phyloP scores from a whole-genome alignment of 176 grass and related monocot genomes.

The barley (Hordeum vulgare) region DNA sequence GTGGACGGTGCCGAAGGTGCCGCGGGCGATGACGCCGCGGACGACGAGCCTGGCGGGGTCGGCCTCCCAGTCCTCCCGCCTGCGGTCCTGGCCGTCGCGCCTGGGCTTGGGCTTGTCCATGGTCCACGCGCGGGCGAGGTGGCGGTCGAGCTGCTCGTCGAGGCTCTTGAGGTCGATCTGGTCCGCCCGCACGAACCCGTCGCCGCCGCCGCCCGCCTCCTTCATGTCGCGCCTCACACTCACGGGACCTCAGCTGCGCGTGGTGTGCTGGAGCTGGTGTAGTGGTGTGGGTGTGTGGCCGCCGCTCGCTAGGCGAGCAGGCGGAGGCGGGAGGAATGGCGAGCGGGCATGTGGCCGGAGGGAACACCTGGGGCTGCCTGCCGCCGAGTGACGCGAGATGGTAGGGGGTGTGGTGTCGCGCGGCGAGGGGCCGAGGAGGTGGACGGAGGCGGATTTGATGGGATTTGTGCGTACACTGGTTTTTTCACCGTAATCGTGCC shows the following conservation, averaged over 20 bases:
- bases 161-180: constrained; percentile 99
- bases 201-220: constrained; percentile 22
- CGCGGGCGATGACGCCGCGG: constrained; percentile 76
- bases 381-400: background rate
- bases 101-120: constrained; percentile 55
- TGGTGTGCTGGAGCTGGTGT: too few species aligned
- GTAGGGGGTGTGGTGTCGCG: background rate
- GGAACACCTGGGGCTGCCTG: constrained; percentile 45
- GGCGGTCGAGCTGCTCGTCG: constrained; percentile 96
- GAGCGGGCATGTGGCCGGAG: background rate
- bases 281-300: too few species aligned
- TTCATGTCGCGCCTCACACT: too few species aligned
- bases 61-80: constrained; percentile 78
- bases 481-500: too few species aligned
- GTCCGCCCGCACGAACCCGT: constrained; percentile 80
- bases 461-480: background rate
- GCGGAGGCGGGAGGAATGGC: background rate
- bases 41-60: constrained; percentile 72
- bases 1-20: constrained; percentile 96
- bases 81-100: background rate
- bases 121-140: constrained; percentile 74
- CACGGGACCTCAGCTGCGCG: too few species aligned
- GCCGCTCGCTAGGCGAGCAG: background rate
- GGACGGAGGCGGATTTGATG: background rate
- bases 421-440: background rate